Conservation (phyloP, 306 rosid species). For the Castanospermum australe region DNA sequence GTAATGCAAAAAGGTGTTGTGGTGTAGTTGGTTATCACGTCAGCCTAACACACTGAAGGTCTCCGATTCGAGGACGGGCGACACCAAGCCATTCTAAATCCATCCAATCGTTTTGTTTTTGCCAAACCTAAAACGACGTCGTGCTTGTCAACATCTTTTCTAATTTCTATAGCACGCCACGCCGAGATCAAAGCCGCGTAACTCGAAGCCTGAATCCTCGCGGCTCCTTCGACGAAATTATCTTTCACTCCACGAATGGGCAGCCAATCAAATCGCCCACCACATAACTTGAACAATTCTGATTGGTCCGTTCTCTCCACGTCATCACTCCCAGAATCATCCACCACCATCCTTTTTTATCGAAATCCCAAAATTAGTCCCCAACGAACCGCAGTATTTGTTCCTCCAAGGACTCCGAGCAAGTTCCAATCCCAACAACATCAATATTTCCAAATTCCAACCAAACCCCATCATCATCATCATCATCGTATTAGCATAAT, state of each 20-base stretch:
- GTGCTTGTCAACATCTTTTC: not conserved
- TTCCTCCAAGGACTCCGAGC: too few relatives aligned
- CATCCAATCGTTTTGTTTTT: too few relatives aligned
- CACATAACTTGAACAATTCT: constrained; percentile 26
- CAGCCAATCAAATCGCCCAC: constrained; percentile 43
- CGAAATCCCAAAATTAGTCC: not conserved
- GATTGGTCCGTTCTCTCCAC: constrained; percentile 57
- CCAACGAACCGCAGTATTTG: not conserved
- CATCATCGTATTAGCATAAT: too few relatives aligned
- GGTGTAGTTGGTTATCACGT: too few relatives aligned
- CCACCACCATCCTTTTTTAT: not conserved
- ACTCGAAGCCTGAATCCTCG: not conserved
- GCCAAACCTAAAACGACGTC: not conserved
- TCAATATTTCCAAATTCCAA: too few relatives aligned
- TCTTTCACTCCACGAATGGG: constrained; percentile 29
- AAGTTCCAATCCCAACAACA: too few relatives aligned
- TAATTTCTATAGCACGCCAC: not conserved
- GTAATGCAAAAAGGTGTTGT: too few relatives aligned
- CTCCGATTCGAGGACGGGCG: too few relatives aligned
- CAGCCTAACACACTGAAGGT: too few relatives aligned
- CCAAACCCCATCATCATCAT: too few relatives aligned
- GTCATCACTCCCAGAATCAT: constrained; percentile 42
- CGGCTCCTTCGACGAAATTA: not conserved
- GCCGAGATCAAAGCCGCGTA: not conserved
- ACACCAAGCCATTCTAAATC: too few relatives aligned